phyloP scores from a whole-genome alignment of 129 eudicot genomes.

The Tagetes erecta region DNA sequence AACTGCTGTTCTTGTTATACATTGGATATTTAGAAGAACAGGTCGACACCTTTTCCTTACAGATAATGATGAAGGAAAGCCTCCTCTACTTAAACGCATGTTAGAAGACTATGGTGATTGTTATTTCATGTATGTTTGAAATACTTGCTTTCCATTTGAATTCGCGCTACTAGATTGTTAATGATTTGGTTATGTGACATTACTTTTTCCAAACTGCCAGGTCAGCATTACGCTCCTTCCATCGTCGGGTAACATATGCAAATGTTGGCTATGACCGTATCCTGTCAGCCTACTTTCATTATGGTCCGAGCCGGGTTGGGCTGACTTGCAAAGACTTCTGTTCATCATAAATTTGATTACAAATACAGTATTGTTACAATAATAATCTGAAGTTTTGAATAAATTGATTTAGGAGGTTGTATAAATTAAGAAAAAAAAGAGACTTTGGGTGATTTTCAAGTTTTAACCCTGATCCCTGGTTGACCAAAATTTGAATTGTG shows the following conservation, averaged over 20 bases:
- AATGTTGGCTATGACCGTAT: conserved; percentile 99
- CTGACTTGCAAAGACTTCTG: neutral
- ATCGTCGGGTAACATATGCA: conserved; percentile 89
- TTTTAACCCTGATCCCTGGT: neutral
- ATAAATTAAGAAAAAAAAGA: neutral
- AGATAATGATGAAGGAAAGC: conserved; percentile 84
- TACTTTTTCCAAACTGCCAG: conserved; percentile 49
- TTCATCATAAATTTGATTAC: neutral
- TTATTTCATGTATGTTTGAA: conserved; percentile 63
- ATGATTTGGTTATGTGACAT: conserved; percentile 10
- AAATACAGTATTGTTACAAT: conserved; percentile 1
- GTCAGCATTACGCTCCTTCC: conserved; percentile 75
- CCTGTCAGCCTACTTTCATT: conserved; percentile 41
- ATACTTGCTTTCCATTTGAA: conserved; percentile 6
- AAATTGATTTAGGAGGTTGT: neutral
- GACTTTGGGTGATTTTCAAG: neutral
- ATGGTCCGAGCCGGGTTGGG: neutral
- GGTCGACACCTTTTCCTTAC: conserved; percentile 92
- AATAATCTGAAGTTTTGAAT: neutral
- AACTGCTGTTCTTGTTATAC: conserved; percentile 69
- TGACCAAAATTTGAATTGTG: neutral
- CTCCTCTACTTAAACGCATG: conserved; percentile 89
- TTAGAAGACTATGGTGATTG: conserved; percentile 69
- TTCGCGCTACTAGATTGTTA: neutral
- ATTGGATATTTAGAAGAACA: conserved; percentile 96